Evolutionary conservation across 805 yeast species (phyloP).

Genomic region (Candida wancherniae): DNA sequence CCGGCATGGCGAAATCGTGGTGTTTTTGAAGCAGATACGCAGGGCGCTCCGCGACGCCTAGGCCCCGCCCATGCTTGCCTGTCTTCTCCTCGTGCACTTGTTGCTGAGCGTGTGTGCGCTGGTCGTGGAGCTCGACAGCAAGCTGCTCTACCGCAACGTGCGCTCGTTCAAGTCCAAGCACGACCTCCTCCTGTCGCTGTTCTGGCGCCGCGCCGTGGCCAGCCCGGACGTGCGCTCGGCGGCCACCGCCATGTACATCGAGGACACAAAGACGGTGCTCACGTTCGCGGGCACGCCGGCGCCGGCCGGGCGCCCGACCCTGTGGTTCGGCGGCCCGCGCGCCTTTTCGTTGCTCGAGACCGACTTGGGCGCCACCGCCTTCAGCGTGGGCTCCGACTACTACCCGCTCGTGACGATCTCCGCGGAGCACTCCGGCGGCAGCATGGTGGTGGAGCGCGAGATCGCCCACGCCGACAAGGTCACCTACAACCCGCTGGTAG

Average conservation of each 20-base stretch:
- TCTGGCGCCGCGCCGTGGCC: slow-evolving; percentile 9
- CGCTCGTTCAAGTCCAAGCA: slow-evolving; percentile 6
- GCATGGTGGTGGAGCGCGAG: slow-evolving; percentile 10
- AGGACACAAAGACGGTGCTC: slow-evolving; percentile 10
- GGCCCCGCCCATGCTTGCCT: not conserved
- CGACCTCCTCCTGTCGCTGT: slow-evolving; percentile 8
- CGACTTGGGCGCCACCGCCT: slow-evolving; percentile 10
- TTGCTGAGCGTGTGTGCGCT: not conserved
- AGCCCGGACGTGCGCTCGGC: slow-evolving; percentile 1
- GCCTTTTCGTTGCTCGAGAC: slow-evolving; percentile 8
- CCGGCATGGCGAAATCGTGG: slow-evolving; percentile 12
- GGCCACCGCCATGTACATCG: slow-evolving; percentile 7
- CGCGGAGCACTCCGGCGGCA: slow-evolving; percentile 9
- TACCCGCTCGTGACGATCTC: slow-evolving; percentile 13
- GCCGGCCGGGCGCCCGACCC: slow-evolving; percentile 4
- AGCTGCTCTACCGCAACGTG: slow-evolving; percentile 8
- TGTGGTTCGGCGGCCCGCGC: not conserved
- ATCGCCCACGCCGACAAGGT: slow-evolving; percentile 4
- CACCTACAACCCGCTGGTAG: slow-evolving; percentile 5
- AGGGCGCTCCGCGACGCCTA: slow-evolving; percentile 6
- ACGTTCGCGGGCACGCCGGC: slow-evolving; percentile 5
- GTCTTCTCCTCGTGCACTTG: not conserved
- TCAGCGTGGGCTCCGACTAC: slow-evolving; percentile 8
- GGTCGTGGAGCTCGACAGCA: slow-evolving; percentile 2
- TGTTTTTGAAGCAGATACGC: slow-evolving; percentile 13